A percentile compares a stretch with the other conserved stretches of the same genome.
These are phyloP conservation scores for Collariella sp. DNA, from an alignment of 495 filamentous ascomycete species.

Conservation along the genomic window DNA sequence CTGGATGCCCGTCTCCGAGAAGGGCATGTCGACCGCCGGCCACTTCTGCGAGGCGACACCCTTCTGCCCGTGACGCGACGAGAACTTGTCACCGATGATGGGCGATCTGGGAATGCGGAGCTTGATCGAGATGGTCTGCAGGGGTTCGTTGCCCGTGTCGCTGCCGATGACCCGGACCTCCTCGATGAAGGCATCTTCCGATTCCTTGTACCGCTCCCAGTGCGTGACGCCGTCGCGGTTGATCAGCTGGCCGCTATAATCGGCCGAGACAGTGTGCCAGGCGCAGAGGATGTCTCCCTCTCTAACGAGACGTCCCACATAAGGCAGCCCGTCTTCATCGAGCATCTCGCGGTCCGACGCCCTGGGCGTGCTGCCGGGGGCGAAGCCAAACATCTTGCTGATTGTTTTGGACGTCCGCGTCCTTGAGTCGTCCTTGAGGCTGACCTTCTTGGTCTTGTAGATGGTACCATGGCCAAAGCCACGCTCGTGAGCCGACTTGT, in stretches of 20 bases:
- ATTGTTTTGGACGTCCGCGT: slow-evolving; percentile 47
- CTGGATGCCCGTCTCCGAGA: slow-evolving; percentile 93
- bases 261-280: slow-evolving; percentile 76
- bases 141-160: slow-evolving; percentile 71
- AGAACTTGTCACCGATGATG: slow-evolving; percentile 97
- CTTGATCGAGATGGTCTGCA: slow-evolving; percentile 81
- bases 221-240: slow-evolving; percentile 75
- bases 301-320: slow-evolving; percentile 62
- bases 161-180: slow-evolving; percentile 84
- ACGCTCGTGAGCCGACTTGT: slow-evolving; percentile 94
- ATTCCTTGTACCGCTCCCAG: slow-evolving; percentile 84
- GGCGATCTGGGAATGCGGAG: slow-evolving; percentile 83
- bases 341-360: slow-evolving; percentile 57
- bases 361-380: slow-evolving; percentile 56
- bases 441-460: slow-evolving; percentile 91
- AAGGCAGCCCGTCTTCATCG: slow-evolving; percentile 79
- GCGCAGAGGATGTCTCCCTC: slow-evolving; percentile 80
- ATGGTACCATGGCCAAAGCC: slow-evolving; percentile 96
- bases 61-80: slow-evolving; percentile 95
- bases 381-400: slow-evolving; percentile 76
- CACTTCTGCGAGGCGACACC: slow-evolving; percentile 96
- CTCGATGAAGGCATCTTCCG: slow-evolving; percentile 79
- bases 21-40: slow-evolving; percentile 91
- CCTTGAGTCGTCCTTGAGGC: slow-evolving; percentile 62
- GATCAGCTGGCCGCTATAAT: slow-evolving; percentile 63